Base-by-base conservation (phyloP, 2,329 filamentous ascomycete species). In the Monosporascus sp. region DNA sequence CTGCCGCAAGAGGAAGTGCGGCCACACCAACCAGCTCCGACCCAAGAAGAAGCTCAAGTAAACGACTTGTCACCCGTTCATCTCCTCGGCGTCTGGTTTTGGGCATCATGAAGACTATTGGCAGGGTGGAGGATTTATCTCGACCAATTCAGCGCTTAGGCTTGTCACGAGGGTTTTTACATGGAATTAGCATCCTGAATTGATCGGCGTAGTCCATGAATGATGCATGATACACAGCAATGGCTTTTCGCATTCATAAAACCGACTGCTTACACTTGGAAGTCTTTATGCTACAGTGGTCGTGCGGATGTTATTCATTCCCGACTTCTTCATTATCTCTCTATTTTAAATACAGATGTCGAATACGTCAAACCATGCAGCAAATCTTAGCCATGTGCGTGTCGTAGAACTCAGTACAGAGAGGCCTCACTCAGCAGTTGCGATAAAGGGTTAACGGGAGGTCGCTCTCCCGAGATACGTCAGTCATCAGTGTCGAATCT, bases 41-140 rank as follows among this genome's bases (percentile, higher is more conserved):
- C 94, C 94, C 78, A 99, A 99, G 93, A 99, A 99, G 92, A 99
- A 99, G 93, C 86, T 96, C 76, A 96, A 97, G 82, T 93, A 88
- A 77, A 80, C 76, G 75, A 72, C 74, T 80, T 70, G 66, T 64
- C 54, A 55, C 43, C 18, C 17, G 62, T 67, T 53, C 56, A 58
- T 63, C 53, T 61, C 57, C 56, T 58, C 59, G 70, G 70, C 70
- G 70, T 70, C 63, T 68, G 67, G 68, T 66, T 66, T 68, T 66
- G 69, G 69, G 60, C 58, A 62, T 62, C 58, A 61, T 60, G 58
- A 62, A 55, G 51, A 59, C 53, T 56, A 62, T 61, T 55, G 57
- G 55, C 55, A 48, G 44, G 49, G 47, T 48, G 51, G 52, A 53
- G 51, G 55, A 55, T 28, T 37, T 48, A 50, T 59, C 45, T 51